Percentiles rank a stretch among this genome's conserved stretches.
phyloP scores from a whole-genome alignment of 2,329 filamentous ascomycete species.

The Lizonia empirigonia region DNA sequence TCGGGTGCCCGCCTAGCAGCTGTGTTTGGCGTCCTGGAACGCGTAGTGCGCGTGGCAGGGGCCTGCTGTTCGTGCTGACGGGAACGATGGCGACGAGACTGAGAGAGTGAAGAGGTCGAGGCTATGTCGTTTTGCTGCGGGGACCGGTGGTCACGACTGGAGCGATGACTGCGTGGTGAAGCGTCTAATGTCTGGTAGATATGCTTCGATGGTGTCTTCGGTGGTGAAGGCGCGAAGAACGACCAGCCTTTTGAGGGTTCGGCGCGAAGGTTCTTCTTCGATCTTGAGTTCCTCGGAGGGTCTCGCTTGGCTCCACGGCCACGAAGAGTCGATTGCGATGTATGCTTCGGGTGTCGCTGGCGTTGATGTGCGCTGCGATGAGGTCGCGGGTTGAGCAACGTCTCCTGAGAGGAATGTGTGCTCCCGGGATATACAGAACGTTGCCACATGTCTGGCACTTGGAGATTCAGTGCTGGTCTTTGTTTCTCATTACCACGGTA shows the following conservation, averaged over 20 bases:
- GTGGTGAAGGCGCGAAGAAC: conserved; percentile 39
- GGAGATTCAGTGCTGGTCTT: conserved; percentile 31
- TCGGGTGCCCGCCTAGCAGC: conserved; percentile 43
- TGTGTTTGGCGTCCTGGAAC: conserved; percentile 43
- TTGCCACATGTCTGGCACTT: conserved; percentile 39
- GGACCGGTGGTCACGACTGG: conserved; percentile 32
- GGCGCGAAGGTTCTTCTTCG: conserved; percentile 34
- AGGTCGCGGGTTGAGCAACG: conserved; percentile 45
- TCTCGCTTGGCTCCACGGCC: conserved; percentile 47
- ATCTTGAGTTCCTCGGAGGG: conserved; percentile 39
- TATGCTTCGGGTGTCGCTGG: conserved; percentile 42
- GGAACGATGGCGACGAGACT: conserved; percentile 35
- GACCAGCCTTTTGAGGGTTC: conserved; percentile 38
- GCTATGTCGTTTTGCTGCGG: conserved; percentile 16
- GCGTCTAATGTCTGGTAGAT: conserved; percentile 38
- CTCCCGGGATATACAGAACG: conserved; percentile 33
- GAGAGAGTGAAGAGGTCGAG: conserved; percentile 29
- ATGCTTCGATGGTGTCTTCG: conserved; percentile 32
- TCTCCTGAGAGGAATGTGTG: conserved; percentile 42
- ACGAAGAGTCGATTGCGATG: conserved; percentile 42
- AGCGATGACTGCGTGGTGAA: conserved; percentile 38
- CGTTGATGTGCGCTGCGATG: conserved; percentile 40
- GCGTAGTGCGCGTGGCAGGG: conserved; percentile 31
- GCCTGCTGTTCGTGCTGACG: conserved; percentile 36
- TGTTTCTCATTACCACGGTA: conserved; percentile 27